Base-by-base conservation (phyloP, 148 eudicot species). In the Cornus florida region DNA sequence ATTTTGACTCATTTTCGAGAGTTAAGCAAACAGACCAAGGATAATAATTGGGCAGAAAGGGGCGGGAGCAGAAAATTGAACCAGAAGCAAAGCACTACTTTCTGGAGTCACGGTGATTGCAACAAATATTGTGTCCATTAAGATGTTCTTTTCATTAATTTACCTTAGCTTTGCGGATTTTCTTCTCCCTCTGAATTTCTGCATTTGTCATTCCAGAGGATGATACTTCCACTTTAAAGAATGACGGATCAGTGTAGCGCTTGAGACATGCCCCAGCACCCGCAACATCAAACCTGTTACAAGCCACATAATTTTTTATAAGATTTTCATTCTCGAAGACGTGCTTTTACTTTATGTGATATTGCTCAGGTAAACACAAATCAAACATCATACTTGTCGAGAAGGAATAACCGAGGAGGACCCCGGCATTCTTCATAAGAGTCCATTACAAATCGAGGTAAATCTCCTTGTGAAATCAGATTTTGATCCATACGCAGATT, bases 191-290 rank as follows among this genome's bases (percentile, higher is more conserved):
- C 50, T 82, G 95, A 67, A 86, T 90, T 81, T 94, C 93, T 68
- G 86, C 74, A 66, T 82, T 86, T 78, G 84, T 88, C 82, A 83
- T 84, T 75, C 67, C 84, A 73, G 80, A 83, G 39, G 84, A 77
- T 56, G 91, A 53, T 22, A 91, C 73, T 79, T 89, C 97, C 35
- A 81, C 82, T 86, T 91, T 94, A 76, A 87, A 94, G 83, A 88
- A 97, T 69, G 99, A 94, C 24, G 99, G 99, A 85, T 97, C 97
- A 24, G 98, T 90, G 86, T 91, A 97, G 71, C 99, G 98, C 83
- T 94, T 97, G 80, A 97, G 88, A 86, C 98, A 97, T 31, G 99
- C 90, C 75, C 99, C 99, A 81, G 97, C 95, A 76, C 99, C 99
- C 60, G 92, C 99, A 83, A 94, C 95, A 86, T 97, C 99, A 87